Evolutionary conservation across 768 basidiomycete species (phyloP).

Genomic region (Trametes gibbosa): DNA sequence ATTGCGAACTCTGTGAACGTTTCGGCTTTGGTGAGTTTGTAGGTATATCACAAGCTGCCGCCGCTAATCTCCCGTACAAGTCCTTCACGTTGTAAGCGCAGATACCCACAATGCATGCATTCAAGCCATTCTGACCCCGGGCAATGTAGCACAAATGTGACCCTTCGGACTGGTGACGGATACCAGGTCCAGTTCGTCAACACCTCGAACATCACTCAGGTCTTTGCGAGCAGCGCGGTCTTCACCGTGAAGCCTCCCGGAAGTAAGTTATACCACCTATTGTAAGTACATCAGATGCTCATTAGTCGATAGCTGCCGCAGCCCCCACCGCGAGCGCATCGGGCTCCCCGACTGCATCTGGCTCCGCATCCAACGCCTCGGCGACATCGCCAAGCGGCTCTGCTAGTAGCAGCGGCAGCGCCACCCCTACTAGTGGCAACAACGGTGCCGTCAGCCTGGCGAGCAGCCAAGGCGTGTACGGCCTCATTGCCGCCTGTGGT

Average conservation of each 20-base stretch:
- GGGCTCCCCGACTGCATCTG: conserved; percentile 8
- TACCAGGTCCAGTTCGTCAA: conserved; percentile 39
- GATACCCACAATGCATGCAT: background rate
- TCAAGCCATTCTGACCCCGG: background rate
- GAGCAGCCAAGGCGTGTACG: conserved; percentile 15
- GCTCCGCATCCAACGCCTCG: conserved; percentile 16
- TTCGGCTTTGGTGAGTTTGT: conserved; percentile 23
- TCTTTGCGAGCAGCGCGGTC: conserved; percentile 31
- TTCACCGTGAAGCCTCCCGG: conserved; percentile 38
- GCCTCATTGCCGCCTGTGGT: conserved; percentile 23
- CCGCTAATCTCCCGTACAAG: background rate
- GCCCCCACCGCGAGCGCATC: conserved; percentile 10
- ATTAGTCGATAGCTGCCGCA: conserved; percentile 19
- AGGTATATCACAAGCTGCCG: background rate
- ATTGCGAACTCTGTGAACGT: conserved; percentile 34
- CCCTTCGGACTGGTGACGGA: conserved; percentile 26
- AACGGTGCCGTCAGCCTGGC: conserved; percentile 9
- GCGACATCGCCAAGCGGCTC: conserved; percentile 12
- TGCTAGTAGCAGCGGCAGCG: conserved; percentile 3
- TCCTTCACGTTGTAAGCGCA: conserved; percentile 18
- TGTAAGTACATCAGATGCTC: background rate
- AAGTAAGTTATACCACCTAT: conserved; percentile 29
- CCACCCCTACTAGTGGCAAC: conserved; percentile 7
- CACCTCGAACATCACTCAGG: conserved; percentile 29
- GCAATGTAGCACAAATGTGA: conserved; percentile 34